Conservation (phyloP, 169 alveolate species). For the Neospora caninum region DNA sequence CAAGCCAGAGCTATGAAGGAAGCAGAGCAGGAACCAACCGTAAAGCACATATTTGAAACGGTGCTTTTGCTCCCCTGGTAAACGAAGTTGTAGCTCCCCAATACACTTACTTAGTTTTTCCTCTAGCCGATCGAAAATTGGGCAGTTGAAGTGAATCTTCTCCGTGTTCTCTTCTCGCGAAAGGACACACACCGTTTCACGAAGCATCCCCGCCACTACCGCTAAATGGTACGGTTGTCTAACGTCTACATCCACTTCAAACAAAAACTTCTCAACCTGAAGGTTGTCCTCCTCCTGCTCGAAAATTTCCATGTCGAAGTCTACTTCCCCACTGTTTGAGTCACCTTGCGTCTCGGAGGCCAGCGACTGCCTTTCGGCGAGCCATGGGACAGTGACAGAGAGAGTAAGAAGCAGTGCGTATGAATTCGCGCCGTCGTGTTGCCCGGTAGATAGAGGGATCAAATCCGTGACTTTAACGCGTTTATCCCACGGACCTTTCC, state of each 20-base stretch:
- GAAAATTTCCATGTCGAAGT: constrained; percentile 33
- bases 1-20: too few relatives aligned
- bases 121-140: not conserved
- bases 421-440: not conserved
- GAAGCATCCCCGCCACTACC: not conserved
- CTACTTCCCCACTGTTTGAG: not conserved
- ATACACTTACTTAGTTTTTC: not conserved
- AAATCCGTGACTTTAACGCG: not conserved
- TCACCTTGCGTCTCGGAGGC: not conserved
- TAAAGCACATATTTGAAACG: too few relatives aligned
- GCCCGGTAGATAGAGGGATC: not conserved
- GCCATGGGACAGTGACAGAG: constrained; percentile 33
- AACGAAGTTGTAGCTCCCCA: too few relatives aligned
- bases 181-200: not conserved
- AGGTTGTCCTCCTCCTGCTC: constrained; percentile 17
- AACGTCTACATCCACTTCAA: not conserved
- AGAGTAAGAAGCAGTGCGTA: not conserved
- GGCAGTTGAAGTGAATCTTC: not conserved
- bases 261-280: constrained; percentile 11
- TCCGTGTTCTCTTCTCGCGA: not conserved
- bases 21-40: too few relatives aligned
- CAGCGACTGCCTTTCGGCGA: not conserved
- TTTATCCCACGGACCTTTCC: not conserved
- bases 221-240: not conserved
- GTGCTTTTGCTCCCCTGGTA: too few relatives aligned